A percentile compares a stretch with the other conserved stretches of the same genome.
Conservation (phyloP, 768 basidiomycete genomes). For the Serendipita indica region DNA sequence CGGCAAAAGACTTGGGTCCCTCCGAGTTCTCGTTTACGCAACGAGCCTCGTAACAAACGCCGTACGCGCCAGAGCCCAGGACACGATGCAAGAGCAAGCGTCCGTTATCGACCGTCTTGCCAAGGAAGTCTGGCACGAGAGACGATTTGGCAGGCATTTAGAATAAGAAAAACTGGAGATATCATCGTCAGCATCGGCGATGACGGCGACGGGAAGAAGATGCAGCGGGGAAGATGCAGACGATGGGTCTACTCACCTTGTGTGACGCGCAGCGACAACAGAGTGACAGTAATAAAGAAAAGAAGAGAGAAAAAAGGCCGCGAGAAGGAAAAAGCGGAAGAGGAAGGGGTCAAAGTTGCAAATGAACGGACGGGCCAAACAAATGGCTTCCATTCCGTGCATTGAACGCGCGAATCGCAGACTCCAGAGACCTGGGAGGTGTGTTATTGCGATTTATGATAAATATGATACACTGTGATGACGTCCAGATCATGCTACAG, state of each 20-base stretch:
- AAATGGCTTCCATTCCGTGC: too few relatives aligned
- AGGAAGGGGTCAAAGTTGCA: constrained; percentile 5
- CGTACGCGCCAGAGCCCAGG: constrained; percentile 88
- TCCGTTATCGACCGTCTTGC: constrained; percentile 70
- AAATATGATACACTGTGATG: not conserved
- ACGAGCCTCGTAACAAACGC: constrained; percentile 83
- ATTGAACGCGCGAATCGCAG: too few relatives aligned
- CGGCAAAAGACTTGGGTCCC: constrained; percentile 37
- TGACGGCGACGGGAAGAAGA: not conserved
- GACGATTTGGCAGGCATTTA: not conserved
- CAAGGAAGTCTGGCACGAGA: constrained; percentile 26
- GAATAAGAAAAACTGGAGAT: not conserved
- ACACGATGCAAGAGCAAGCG: constrained; percentile 71
- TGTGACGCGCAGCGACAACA: constrained; percentile 1
- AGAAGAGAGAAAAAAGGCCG: not conserved
- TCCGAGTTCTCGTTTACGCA: constrained; percentile 34
- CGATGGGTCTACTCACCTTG: not conserved
- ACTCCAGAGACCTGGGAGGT: too few relatives aligned
- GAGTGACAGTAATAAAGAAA: not conserved
- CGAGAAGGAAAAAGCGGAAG: not conserved
- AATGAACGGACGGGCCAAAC: too few relatives aligned
- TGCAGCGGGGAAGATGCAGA: not conserved
- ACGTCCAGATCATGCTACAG: not conserved
- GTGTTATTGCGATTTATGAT: too few relatives aligned
- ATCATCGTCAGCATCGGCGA: not conserved